Conservation (phyloP, 306 rosid species). For the Neltuma alba region DNA sequence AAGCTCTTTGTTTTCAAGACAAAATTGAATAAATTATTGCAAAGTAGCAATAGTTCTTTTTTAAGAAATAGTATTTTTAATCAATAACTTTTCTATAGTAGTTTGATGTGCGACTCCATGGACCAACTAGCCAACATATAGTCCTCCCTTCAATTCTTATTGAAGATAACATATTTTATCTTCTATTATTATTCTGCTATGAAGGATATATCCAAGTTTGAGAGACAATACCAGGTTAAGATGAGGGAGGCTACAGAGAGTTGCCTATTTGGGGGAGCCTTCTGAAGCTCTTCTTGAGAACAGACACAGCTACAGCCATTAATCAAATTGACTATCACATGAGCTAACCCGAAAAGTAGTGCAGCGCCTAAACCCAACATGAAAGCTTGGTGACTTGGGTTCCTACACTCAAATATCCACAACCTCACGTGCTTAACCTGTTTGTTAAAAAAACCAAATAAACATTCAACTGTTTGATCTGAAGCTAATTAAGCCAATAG, state of each 20-base stretch:
- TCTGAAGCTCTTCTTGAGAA: slow-evolving; percentile 78
- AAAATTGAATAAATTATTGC: background rate
- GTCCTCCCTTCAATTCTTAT: too few relatives aligned
- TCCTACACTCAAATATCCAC: slow-evolving; percentile 95
- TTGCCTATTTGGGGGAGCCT: slow-evolving; percentile 70
- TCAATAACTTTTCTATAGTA: background rate
- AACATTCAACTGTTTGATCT: background rate
- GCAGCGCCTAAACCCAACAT: slow-evolving; percentile 82
- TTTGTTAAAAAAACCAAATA: slow-evolving; percentile 22
- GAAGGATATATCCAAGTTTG: background rate
- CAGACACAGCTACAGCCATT: slow-evolving; percentile 92
- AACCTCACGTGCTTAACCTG: slow-evolving; percentile 82
- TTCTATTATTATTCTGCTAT: too few relatives aligned
- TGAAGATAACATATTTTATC: too few relatives aligned
- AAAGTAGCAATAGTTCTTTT: background rate
- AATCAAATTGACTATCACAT: slow-evolving; percentile 70
- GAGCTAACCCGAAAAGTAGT: slow-evolving; percentile 65
- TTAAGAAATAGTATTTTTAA: background rate
- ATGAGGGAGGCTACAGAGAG: slow-evolving; percentile 74
- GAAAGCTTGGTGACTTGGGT: slow-evolving; percentile 87
- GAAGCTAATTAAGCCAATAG: slow-evolving; percentile 6
- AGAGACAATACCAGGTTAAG: slow-evolving; percentile 67
- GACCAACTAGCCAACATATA: too few relatives aligned
- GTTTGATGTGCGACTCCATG: background rate
- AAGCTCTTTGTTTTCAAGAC: background rate